A percentile compares a stretch with the other conserved stretches of the same genome.
Evolutionary conservation across 768 basidiomycete genomes (phyloP).

Genomic region (Cystobasidiopsis lactophilus): DNA sequence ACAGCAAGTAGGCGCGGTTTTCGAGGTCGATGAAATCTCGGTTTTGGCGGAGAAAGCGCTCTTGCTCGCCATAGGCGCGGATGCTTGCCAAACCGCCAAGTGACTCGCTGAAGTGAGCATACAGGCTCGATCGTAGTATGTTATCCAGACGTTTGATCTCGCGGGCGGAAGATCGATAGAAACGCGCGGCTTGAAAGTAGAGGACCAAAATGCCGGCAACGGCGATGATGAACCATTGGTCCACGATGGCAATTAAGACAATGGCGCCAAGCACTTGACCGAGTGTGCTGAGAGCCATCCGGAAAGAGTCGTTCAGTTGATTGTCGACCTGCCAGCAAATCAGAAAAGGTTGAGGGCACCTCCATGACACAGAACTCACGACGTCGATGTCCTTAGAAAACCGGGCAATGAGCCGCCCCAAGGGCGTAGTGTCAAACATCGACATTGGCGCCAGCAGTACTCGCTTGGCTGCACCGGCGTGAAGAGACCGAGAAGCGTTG

Average conservation of each 20-base stretch:
- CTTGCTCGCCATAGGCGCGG: constrained; percentile 60
- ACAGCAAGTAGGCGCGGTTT: constrained; percentile 69
- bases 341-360: constrained; percentile 37
- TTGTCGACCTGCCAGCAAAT: constrained; percentile 73
- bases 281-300: constrained; percentile 35
- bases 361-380: too few species aligned
- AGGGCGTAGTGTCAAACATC: constrained; percentile 50
- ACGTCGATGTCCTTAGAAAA: constrained; percentile 8
- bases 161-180: constrained; percentile 66
- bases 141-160: constrained; percentile 72
- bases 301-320: constrained; percentile 39
- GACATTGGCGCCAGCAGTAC: constrained; percentile 71
- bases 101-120: constrained; percentile 81
- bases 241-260: constrained; percentile 32
- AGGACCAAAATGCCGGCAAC: constrained; percentile 37
- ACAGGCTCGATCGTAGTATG: constrained; percentile 61
- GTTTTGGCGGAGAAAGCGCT: constrained; percentile 54
- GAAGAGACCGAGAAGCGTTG: constrained; percentile 48
- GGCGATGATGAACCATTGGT: constrained; percentile 58
- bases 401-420: constrained; percentile 22
- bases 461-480: constrained; percentile 42
- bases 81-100: constrained; percentile 47
- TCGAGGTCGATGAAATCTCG: constrained; percentile 55
- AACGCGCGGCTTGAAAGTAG: constrained; percentile 50
- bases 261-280: constrained; percentile 9